phyloP scores from a whole-genome alignment of 352 stramenopile species.

The Phytophthora pinifolia region DNA sequence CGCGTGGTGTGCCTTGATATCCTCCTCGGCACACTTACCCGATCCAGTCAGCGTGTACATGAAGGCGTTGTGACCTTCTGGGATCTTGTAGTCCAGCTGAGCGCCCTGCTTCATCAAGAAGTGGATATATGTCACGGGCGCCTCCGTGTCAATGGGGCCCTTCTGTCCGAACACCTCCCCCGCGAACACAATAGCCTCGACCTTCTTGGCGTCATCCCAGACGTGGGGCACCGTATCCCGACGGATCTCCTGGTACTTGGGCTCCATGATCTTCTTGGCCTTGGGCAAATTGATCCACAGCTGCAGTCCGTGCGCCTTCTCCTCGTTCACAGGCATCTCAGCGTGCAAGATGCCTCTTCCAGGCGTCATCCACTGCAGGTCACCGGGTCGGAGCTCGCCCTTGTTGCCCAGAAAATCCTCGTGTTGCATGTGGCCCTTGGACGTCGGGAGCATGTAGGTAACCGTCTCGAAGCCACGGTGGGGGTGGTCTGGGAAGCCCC shows the following conservation, averaged over 20 bases:
- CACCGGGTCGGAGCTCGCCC: conserved; percentile 43
- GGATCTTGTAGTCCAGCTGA: conserved; percentile 42
- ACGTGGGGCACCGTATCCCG: conserved; percentile 39
- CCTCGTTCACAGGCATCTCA: conserved; percentile 43
- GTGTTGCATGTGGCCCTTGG: conserved; percentile 82
- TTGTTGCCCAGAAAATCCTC: conserved; percentile 79
- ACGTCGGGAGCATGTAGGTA: conserved; percentile 83
- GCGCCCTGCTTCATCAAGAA: conserved; percentile 43
- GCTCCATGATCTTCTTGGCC: conserved; percentile 48
- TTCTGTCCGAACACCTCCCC: conserved; percentile 49
- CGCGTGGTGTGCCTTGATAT: conserved; percentile 38
- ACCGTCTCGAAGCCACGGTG: conserved; percentile 93
- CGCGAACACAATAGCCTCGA: conserved; percentile 55
- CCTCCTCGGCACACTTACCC: conserved; percentile 25
- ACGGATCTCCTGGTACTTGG: conserved; percentile 54
- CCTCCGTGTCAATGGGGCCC: conserved; percentile 43
- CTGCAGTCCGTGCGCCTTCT: conserved; percentile 45
- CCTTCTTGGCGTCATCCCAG: conserved; percentile 37
- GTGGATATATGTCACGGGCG: conserved; percentile 56
- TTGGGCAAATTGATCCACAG: conserved; percentile 58
- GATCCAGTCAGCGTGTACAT: conserved; percentile 39
- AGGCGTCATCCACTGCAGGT: conserved; percentile 65
- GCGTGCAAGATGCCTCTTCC: conserved; percentile 54
- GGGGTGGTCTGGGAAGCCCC: conserved; percentile 90
- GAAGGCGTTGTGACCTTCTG: conserved; percentile 43